A percentile compares a stretch with the other conserved stretches of the same genome.
These are phyloP conservation scores for Spathaspora sp. DNA, from an alignment of 805 yeast genomes.

Conservation along the genomic window DNA sequence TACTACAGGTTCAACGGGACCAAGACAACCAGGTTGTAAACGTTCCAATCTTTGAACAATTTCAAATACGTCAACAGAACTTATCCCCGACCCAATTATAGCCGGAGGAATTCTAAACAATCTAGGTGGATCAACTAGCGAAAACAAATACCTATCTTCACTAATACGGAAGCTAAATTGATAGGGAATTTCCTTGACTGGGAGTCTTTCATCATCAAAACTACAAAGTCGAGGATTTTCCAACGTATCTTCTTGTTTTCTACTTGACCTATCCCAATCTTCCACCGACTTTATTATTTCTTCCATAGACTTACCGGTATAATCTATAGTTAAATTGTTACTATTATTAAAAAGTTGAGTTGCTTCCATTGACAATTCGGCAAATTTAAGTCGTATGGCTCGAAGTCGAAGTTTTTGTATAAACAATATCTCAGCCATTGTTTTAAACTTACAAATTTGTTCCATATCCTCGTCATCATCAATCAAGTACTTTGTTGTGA, in stretches of 20 bases:
- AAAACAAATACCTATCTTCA: neutral
- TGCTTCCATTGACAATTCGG: neutral
- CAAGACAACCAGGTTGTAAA: neutral
- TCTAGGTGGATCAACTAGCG: neutral
- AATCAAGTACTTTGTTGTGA: neutral
- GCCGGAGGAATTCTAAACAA: neutral
- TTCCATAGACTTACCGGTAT: neutral
- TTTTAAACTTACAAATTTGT: neutral
- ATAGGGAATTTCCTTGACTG: neutral
- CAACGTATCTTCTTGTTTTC: neutral
- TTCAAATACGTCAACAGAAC: neutral
- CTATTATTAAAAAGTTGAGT: neutral
- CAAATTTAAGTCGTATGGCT: slow-evolving; percentile 5
- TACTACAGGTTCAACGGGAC: neutral
- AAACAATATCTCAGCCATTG: slow-evolving; percentile 1
- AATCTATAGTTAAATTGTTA: neutral
- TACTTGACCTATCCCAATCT: neutral
- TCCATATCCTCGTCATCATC: neutral
- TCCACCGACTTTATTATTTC: neutral
- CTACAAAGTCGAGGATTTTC: slow-evolving; percentile 1
- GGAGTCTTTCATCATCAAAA: slow-evolving; percentile 5
- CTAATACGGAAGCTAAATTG: neutral
- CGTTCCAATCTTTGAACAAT: neutral
- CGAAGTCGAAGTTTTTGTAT: slow-evolving; percentile 1
- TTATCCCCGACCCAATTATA: neutral